Conservation (phyloP, 192 early-diverging fungal species). For the Podila epicladia region DNA sequence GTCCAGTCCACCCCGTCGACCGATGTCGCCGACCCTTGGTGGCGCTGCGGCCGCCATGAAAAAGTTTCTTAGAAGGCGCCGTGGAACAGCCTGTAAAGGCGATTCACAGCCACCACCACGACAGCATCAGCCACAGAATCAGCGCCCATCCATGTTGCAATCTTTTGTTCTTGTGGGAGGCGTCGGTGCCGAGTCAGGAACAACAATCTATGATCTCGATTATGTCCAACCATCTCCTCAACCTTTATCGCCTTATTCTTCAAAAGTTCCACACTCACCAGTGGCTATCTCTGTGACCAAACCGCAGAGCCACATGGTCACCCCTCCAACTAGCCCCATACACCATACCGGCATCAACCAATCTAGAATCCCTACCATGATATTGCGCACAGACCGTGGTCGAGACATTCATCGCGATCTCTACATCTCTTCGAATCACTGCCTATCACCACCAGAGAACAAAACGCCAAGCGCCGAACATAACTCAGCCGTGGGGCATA, state of each 20-base stretch:
- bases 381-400: neutral
- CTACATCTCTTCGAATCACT: neutral
- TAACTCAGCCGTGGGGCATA: no score
- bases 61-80: neutral
- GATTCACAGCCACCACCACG: neutral
- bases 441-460: neutral
- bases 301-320: neutral
- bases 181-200: neutral
- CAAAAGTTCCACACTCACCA: neutral
- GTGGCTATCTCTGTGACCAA: neutral
- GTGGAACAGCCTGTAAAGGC: neutral
- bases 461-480: no score
- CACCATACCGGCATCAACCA: neutral
- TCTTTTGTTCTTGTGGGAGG: neutral
- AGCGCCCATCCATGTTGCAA: neutral
- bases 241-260: neutral
- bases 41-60: neutral
- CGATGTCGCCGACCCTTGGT: neutral
- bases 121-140: neutral
- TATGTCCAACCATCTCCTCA: neutral
- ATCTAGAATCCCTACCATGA: neutral
- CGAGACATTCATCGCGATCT: neutral
- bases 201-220: neutral
- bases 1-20: neutral
- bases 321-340: neutral